A percentile compares a stretch with the other conserved stretches of the same genome.
Evolutionary conservation across 768 basidiomycete genomes (phyloP).

Genomic region (Boletus sp.): DNA sequence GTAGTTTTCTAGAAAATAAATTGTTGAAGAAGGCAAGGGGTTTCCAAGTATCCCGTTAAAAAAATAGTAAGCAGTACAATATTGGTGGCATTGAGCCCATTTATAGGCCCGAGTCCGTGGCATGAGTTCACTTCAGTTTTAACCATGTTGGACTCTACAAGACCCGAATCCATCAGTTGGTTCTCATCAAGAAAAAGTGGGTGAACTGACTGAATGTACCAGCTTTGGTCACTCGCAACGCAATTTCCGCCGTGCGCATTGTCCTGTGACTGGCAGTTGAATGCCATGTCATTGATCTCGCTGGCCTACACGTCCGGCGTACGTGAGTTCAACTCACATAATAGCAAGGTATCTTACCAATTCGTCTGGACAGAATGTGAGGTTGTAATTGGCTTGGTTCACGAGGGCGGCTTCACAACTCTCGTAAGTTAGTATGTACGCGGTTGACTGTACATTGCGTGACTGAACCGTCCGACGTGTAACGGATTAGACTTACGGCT

Average conservation of each 20-base stretch:
- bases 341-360: background rate
- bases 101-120: too few relatives aligned
- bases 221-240: too few relatives aligned
- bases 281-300: fast-evolving
- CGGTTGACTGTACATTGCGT: background rate
- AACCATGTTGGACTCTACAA: background rate
- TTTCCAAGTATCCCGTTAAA: too few relatives aligned
- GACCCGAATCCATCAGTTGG: background rate
- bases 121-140: too few relatives aligned
- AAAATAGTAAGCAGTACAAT: too few relatives aligned
- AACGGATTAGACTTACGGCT: background rate
- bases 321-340: background rate
- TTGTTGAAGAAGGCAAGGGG: too few relatives aligned
- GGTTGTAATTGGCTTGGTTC: background rate
- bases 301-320: background rate
- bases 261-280: background rate
- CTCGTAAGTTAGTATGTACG: fast-evolving
- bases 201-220: background rate
- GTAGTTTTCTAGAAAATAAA: too few relatives aligned
- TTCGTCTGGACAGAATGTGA: fast-evolving
- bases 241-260: background rate
- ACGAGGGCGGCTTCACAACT: fast-evolving
- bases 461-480: background rate
- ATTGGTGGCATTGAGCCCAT: too few relatives aligned
- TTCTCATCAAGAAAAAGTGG: background rate